Base-by-base conservation (phyloP, 805 yeast species). In the Pachysolen tannophilus region DNA sequence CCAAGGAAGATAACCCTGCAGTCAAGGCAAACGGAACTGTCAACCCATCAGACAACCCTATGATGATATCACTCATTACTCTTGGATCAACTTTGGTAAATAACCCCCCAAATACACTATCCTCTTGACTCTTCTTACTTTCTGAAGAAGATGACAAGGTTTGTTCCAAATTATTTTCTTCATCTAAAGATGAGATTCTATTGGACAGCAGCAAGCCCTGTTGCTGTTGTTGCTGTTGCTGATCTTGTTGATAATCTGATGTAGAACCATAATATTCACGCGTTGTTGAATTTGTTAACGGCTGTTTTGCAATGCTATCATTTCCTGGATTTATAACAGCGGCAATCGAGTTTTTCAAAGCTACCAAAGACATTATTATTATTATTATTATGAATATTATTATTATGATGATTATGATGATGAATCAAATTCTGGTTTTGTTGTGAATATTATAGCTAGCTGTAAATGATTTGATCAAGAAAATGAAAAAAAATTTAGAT, bases 21-120 rank as follows among this genome's bases (percentile, higher is more conserved):
- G 97, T 92, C 47, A 92, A 70, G 2, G 98, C 98, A 67, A 90
- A 90, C n/a, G 98, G 98, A 27, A 90, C 98, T 0, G 97, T 90
- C 45, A 90, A 70, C 4, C 98, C 98, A 56, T 90, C 98, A 24
- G 92, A 79, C 33, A 90, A 72, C 5, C 98, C 98, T 52, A 90
- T 90, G 46, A 90, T 86, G 37, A 84, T 69, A 56, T 90, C 97
- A 30, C 92, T 79, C 81, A 90, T 84, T 18, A 88, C 88, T 55
- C 98, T 75, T 8, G 98, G 98, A 53, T 82, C 92, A 34, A 82
- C 67, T 30, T 63, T 70, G 26, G 67, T 69, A 41, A 78, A 65
- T 25, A 76, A 48, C 5, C 67, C 61, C 6, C 34, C 32, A 17
- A 40, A 33, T 7, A 26, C 17, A 7, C 11, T 30, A 7, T 32